Conservation (phyloP, 441 rosid species). For the Croton setiger region DNA sequence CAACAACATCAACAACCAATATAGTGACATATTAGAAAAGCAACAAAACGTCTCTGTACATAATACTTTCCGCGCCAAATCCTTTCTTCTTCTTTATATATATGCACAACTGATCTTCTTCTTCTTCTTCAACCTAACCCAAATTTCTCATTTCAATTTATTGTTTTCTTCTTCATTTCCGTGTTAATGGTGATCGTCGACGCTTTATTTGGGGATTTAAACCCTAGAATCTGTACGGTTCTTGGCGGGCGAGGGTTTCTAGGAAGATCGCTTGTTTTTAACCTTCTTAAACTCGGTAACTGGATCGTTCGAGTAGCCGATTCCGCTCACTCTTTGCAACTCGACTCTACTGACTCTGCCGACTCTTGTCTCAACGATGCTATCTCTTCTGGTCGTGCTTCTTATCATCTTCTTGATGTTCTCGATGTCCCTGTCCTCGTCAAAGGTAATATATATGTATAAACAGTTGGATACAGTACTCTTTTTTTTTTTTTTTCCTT, state of each 20-base stretch:
- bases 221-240: constrained; percentile 65
- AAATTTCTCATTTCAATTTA: background rate
- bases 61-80: constrained; percentile 26
- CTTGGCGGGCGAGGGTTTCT: constrained; percentile 78
- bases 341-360: constrained; percentile 39
- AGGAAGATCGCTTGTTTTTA: constrained; percentile 70
- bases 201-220: constrained; percentile 36
- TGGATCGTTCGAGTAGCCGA: constrained; percentile 89
- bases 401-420: constrained; percentile 59
- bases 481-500: too few relatives aligned
- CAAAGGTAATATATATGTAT: constrained; percentile 32
- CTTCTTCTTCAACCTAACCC: too few relatives aligned
- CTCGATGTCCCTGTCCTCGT: constrained; percentile 51
- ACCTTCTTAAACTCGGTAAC: constrained; percentile 53
- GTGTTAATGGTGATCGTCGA: constrained; percentile 37
- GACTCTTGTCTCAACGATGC: constrained; percentile 57
- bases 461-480: background rate
- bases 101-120: background rate
- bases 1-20: background rate
- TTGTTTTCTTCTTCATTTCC: too few relatives aligned
- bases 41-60: constrained; percentile 11
- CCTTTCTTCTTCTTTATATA: background rate
- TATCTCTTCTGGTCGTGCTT: constrained; percentile 61
- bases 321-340: constrained; percentile 43
- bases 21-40: background rate